Evolutionary conservation across 1,139 yeast species (phyloP).

Genomic region (Scheffersomyces quercinus): DNA sequence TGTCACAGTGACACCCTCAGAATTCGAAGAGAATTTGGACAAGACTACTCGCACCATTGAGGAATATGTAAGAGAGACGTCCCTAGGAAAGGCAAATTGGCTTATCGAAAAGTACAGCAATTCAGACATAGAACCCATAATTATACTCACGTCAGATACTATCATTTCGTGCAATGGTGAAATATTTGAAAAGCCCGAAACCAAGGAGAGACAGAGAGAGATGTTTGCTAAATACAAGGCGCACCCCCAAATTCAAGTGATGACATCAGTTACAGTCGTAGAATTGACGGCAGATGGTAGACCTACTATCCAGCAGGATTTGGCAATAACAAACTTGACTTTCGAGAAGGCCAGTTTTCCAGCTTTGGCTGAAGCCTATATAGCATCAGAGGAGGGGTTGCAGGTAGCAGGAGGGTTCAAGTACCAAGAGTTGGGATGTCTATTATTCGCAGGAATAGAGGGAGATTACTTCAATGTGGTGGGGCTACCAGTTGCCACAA

Average conservation of each 20-base stretch:
- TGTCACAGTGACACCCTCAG: constrained; percentile 51
- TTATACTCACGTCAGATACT: constrained; percentile 82
- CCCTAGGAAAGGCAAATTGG: constrained; percentile 55
- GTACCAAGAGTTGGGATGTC: constrained; percentile 72
- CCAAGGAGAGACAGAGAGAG: constrained; percentile 37
- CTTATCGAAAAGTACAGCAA: constrained; percentile 20
- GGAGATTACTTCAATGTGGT: constrained; percentile 92
- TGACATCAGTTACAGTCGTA: constrained; percentile 66
- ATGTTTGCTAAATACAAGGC: constrained; percentile 51
- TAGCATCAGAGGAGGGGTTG: constrained; percentile 69
- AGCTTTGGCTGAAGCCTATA: constrained; percentile 58
- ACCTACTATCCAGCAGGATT: constrained; percentile 8
- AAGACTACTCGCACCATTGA: constrained; percentile 50
- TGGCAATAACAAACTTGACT: constrained; percentile 26
- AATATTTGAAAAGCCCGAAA: constrained; percentile 77
- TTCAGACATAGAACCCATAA: constrained; percentile 8
- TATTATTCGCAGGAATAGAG: constrained; percentile 57
- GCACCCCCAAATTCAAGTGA: constrained; percentile 53
- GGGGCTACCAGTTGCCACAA: constrained; percentile 73
- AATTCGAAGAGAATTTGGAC: constrained; percentile 72
- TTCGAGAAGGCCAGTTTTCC: constrained; percentile 45
- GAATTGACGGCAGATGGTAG: constrained; percentile 33
- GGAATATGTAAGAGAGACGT: constrained; percentile 72
- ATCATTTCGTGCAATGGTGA: constrained; percentile 61
- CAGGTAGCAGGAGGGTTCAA: constrained; percentile 93